Evolutionary conservation across 202 grass and related monocot genomes (phyloP).

Genomic region (Panicum virgatum): DNA sequence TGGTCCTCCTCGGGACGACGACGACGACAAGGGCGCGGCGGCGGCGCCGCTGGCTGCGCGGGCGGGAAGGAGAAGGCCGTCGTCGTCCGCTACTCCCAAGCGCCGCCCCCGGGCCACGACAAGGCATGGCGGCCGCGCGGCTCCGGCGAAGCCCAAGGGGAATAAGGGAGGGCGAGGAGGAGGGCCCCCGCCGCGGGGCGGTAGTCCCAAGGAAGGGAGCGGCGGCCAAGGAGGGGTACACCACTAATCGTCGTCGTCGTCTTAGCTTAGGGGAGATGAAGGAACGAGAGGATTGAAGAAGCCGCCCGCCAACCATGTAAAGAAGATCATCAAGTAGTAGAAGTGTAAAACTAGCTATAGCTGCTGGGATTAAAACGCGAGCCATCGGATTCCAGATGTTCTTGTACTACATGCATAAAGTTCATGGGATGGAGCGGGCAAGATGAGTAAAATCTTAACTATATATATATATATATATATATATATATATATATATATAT

Average conservation of each 20-base stretch:
- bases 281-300: background rate
- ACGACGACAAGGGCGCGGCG: background rate
- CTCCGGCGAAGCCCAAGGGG: background rate
- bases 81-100: background rate
- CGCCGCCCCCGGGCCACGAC: background rate
- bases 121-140: background rate
- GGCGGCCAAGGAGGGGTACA: background rate
- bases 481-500: too few species aligned
- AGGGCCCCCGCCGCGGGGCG: background rate
- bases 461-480: too few species aligned
- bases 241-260: background rate
- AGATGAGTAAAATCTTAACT: too few species aligned
- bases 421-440: too few species aligned
- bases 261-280: background rate
- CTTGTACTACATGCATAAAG: too few species aligned
- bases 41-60: too few species aligned
- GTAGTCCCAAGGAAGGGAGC: background rate
- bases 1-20: background rate
- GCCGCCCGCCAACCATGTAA: background rate
- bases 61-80: background rate
- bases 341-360: too few species aligned
- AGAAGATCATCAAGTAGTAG: background rate
- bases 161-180: background rate
- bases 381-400: too few species aligned
- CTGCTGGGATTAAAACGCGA: too few species aligned